Base-by-base conservation (phyloP, 208 protist genomes). In the Herpetomonas samuelpessoai region DNA sequence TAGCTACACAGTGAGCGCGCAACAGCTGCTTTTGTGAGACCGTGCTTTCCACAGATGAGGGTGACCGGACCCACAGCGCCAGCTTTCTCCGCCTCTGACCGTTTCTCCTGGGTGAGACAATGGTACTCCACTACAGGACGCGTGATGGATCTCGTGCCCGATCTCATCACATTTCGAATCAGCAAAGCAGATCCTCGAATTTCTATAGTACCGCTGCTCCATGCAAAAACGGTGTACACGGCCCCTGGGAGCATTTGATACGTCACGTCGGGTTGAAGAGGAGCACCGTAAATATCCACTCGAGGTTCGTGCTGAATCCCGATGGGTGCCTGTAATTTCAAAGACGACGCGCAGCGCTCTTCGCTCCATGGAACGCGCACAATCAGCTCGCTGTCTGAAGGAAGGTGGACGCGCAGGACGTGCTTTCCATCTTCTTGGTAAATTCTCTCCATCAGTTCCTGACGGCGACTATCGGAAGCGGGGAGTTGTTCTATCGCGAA, bases 121-220 rank as follows among this genome's bases (percentile, higher is more conserved):
- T 95, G 83, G 62, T 88, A 95, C 49, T 95, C 86, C 0, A 90
- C 82, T 22, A 95, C n/a, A 0, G 85, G 78, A 9, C 81, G 72
- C 1, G 64, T 66, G 22, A 92, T 77, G 1, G 82, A 75, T 18
- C 70, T 69, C 2, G 72, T 74, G 3, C 80, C 57, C 21, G 69
- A 73, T 2, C 73, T 63, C 52, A 80, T 81, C 25, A 91, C 62
- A 68, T 71, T 81, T 25, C 68, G 48, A n/a, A 92, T 26, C 27
- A 95, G 68, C 38, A 79, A 69, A 29, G 70, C 66, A 22, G 81
- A 76, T 3, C 88, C 88, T 45, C 83, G 74, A 59, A 95, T 79
- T 29, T 62, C 62, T 24, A 95, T 68, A 3, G 67, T 71, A 12
- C 80, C 67, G 28, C 57, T 71, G 6, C 69, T 72, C 85, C 88